Base-by-base conservation (phyloP, 345 rosid species). In the Sonneratia caseolaris region DNA sequence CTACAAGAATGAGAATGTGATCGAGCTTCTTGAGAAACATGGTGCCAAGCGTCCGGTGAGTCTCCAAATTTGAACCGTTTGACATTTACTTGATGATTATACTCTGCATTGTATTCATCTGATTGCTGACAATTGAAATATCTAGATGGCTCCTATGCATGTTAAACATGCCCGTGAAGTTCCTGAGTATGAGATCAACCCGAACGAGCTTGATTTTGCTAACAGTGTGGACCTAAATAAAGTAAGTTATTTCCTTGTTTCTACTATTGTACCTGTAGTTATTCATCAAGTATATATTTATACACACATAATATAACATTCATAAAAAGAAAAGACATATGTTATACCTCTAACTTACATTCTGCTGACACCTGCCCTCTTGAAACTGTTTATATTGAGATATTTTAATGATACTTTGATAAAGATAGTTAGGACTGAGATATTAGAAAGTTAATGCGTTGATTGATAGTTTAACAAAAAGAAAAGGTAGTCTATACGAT, bases 121-220 rank as follows among this genome's bases (percentile, higher is more conserved):
- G 10, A 45, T 42, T 62, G 65, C 53, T 27, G 37, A 22, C 18
- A 11, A 32, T 59, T 42, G 70, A 62, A 48, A 43, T 68, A 48
- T 68, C 73, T 72, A 91, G 98, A 79, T 79, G 91, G 93, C 95
- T 77, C 97, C 97, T 37, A 94, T 94, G 98, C 95, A 90, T 1
- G 98, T 94, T 43, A 84, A 85, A 13, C 88, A 89, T 66, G 81
- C 90, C 6, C 96, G 89, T 56, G 97, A 91, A 79, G 96, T 94
- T 40, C 98, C 97, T 4, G 97, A 94, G 62, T 94, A 91, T 73
- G 98, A 94, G 84, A 94, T 94, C 62, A 79, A 79, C 83, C 64
- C 93, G 4, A 71, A 35, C 32, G 97, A 94, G 72, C 88, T 94
- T 64, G 97, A 91, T 82, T 88, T 94, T 73, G 84, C 93, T 12